Conservation (phyloP, 139 green algal species). For the Chara braunii region DNA sequence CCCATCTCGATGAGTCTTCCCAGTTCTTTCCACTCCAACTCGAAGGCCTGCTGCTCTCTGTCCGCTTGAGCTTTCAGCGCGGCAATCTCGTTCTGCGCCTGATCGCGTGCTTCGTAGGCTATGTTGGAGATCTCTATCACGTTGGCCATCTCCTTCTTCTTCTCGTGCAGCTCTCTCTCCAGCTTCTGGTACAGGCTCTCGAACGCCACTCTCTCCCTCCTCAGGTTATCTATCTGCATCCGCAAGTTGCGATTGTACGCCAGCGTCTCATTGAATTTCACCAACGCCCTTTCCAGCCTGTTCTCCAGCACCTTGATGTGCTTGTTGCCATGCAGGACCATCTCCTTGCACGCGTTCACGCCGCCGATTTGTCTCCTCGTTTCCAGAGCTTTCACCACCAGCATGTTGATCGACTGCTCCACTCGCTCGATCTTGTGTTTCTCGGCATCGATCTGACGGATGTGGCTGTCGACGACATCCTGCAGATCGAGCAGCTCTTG, state of each 20-base stretch:
- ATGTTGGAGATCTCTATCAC: conserved; percentile 62
- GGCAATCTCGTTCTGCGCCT: conserved; percentile 62
- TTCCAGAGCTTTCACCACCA: conserved; percentile 2
- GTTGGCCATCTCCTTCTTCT: conserved; percentile 71
- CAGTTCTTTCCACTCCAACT: conserved; percentile 79
- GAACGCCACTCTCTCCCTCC: conserved; percentile 79
- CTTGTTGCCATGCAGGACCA: conserved; percentile 51
- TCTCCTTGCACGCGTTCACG: conserved; percentile 61
- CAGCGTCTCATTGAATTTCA: conserved; percentile 70
- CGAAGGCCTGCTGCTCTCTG: conserved; percentile 65
- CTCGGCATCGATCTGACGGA: conserved; percentile 42
- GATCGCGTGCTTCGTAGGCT: conserved; percentile 60
- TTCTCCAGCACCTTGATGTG: conserved; percentile 78
- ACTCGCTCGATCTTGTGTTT: not conserved
- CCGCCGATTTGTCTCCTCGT: conserved; percentile 23
- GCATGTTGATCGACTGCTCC: not conserved
- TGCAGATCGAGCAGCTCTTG: conserved; percentile 8
- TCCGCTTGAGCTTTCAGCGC: conserved; percentile 66
- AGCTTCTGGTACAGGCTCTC: conserved; percentile 74
- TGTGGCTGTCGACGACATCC: conserved; percentile 50
- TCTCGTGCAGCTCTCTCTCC: conserved; percentile 56
- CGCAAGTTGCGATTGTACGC: conserved; percentile 69
- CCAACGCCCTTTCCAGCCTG: conserved; percentile 59
- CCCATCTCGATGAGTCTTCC: too few species aligned
- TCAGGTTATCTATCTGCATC: conserved; percentile 72